A percentile compares a stretch with the other conserved stretches of the same genome.
phyloP scores from a whole-genome alignment of 1,284 basidiomycete genomes.

The Ganoderma resinaceum region DNA sequence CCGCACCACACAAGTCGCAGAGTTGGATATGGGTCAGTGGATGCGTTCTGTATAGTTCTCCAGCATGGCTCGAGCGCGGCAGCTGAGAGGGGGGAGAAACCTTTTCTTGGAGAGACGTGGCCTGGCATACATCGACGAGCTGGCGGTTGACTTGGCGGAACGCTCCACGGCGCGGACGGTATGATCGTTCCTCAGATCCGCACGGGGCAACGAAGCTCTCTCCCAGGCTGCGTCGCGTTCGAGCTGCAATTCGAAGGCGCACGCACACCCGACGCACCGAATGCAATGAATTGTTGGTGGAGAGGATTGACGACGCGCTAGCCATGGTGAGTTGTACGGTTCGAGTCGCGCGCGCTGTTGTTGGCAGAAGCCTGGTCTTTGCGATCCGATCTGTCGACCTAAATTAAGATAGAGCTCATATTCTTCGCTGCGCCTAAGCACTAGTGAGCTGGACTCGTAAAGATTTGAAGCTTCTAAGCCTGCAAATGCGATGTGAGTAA shows the following conservation, averaged over 20 bases:
- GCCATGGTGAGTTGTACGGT: neutral
- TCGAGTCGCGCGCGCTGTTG: neutral
- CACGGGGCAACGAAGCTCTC: too few species aligned
- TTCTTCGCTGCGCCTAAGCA: neutral
- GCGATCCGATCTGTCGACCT: neutral
- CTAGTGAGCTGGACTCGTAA: neutral
- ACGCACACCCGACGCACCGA: neutral
- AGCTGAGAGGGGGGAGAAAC: neutral
- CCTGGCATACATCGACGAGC: too few species aligned
- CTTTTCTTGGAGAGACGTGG: neutral
- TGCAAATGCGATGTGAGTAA: neutral
- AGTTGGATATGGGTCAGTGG: neutral
- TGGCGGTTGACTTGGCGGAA: too few species aligned
- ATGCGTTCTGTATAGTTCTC: neutral
- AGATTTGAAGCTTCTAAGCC: neutral
- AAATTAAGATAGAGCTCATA: neutral
- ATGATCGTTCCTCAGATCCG: too few species aligned
- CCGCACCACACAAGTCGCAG: neutral
- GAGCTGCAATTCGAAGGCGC: neutral
- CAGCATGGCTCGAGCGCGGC: neutral
- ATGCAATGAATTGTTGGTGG: neutral
- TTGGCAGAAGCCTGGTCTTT: neutral
- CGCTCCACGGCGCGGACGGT: neutral
- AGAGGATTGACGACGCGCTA: constrained; percentile 3
- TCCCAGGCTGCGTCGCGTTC: neutral